Evolutionary conservation across 495 filamentous ascomycete species (phyloP), one percentile per base, ranked within the genome.

Genomic region (Xylaria longipes): DNA sequence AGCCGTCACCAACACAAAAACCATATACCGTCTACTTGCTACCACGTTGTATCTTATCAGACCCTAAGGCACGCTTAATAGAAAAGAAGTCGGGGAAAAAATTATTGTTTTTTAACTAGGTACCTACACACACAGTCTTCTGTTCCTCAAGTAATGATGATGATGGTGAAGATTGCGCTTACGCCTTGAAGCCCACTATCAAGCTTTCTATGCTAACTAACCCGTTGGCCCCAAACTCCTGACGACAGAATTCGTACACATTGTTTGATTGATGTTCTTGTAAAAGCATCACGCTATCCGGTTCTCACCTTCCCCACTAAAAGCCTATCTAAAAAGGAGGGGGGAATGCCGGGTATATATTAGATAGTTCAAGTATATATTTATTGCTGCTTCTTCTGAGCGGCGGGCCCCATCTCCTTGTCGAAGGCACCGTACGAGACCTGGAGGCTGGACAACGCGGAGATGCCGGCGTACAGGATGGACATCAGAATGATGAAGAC

Each of bases 351-450:
- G 14, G 50, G 39, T 60, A 62, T 50, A 17, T 68, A 5, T 61
- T 63, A 41, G 58, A 43, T 45, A 39, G 31, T 22, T 56, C 11
- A 14, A 22, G 15, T 64, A 54, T 54, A 25, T 33, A 37, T 46
- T 67, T 83, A 88, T 83, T 91, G 86, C 79, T 92, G 88, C 84
- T 97, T 97, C 87, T 93, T 97, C 82, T 97, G 93, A 67, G 89
- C 92, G 41, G 88, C 85, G 57, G 94, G 91, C 0, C 95, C 93
- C 83, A 93, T 97, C 79, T 98, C 95, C 86, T 96, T 97, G 77
- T 97, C 94, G 80, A 99, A 99, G 1, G 96, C 94, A 61, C 91
- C 93, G 82, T 98, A 98, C 12, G 92, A 90, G 15, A 98, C 92
- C 80, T 97, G 84, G 46, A 99, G 84, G 71, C 94, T 94, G 7